Evolutionary conservation across 768 basidiomycete species (phyloP), one percentile per base, ranked within the genome.

Genomic region (Suillus spraguei): DNA sequence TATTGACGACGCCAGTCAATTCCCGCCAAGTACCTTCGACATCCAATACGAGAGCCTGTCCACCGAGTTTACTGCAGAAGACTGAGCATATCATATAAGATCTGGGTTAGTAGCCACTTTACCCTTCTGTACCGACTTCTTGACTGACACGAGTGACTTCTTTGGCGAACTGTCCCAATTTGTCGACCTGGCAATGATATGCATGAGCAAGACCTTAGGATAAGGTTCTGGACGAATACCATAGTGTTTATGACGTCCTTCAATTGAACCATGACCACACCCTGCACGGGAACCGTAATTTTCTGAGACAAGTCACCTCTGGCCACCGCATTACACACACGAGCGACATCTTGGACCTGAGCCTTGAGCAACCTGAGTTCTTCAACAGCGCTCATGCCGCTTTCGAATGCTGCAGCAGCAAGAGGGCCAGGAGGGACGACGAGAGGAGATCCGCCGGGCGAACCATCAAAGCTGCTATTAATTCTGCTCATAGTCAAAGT

Each of bases 11-110:
- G 64, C 87, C 89, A 0, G 92, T 94, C 62, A 93, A 77, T 74
- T 94, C 89, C 49, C 88, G 83, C 92, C 92, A 94, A n/a, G 91
- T 92, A 33, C 94, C 94, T 79, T 95, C 91, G 58, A 95, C 94
- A 63, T 94, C 92, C 33, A 91, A 75, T 20, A 96, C 94, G 64
- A 90, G 81, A 28, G 94, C 93, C 70, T 95, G 92, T 14, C 92
- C 92, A 56, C 93, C 93, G 60, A 95, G 80, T 85, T 92, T 91
- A 3, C 80, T 86, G 75, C 46, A 74, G 32, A 55, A 50, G 36
- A 20, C 49, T 38, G 16, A 66, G 61, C 10, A 24, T 78, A 78
- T 70, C 80, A 13, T 56, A 39, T 55, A 36, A 60, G 61, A 78
- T 76, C 76, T 55, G 78, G 78, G 38, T 70, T 46, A 71, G 73